Conservation (phyloP, 768 basidiomycete genomes). For the Krasilnikovozyma curviuscula region DNA sequence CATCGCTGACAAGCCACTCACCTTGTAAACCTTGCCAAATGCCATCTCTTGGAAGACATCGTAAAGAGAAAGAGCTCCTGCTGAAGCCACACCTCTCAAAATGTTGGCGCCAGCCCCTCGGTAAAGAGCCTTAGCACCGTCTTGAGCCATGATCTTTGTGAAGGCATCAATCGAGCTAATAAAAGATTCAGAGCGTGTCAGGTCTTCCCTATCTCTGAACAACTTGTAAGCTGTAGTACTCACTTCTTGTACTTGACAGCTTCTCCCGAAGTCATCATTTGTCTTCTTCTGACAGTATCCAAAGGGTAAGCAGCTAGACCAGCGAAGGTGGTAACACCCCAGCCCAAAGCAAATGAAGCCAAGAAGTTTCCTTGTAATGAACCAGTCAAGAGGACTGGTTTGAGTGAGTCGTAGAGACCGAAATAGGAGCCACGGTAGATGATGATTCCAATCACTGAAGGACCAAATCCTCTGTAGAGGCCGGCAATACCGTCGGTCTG, state of each 20-base stretch:
- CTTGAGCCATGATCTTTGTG: constrained; percentile 82
- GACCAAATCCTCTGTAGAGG: constrained; percentile 99
- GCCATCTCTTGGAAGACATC: constrained; percentile 53
- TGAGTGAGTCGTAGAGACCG: constrained; percentile 28
- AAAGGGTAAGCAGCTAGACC: constrained; percentile 28
- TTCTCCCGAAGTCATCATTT: constrained; percentile 99
- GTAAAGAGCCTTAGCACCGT: constrained; percentile 88
- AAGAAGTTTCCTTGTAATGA: constrained; percentile 88
- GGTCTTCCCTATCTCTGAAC: too few species aligned
- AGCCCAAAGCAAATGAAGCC: constrained; percentile 89
- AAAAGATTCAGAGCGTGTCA: too few species aligned
- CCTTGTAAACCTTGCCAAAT: constrained; percentile 99
- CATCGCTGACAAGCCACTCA: too few species aligned
- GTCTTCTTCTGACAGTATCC: constrained; percentile 68
- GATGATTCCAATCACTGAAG: constrained; percentile 96
- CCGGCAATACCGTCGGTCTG: constrained; percentile 91
- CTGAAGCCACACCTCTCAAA: constrained; percentile 34
- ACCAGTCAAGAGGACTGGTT: constrained; percentile 94
- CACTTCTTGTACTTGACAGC: constrained; percentile 92
- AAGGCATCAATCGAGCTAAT: constrained; percentile 96
- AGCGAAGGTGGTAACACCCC: constrained; percentile 98
- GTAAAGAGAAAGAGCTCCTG: constrained; percentile 96
- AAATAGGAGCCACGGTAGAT: constrained; percentile 99
- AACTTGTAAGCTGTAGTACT: too few species aligned
- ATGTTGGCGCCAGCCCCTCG: constrained; percentile 88